A percentile compares a stretch with the other conserved stretches of the same genome.
These are phyloP conservation scores for Citrus cavaleriei DNA, from an alignment of 345 rosid genomes.

Conservation along the genomic window DNA sequence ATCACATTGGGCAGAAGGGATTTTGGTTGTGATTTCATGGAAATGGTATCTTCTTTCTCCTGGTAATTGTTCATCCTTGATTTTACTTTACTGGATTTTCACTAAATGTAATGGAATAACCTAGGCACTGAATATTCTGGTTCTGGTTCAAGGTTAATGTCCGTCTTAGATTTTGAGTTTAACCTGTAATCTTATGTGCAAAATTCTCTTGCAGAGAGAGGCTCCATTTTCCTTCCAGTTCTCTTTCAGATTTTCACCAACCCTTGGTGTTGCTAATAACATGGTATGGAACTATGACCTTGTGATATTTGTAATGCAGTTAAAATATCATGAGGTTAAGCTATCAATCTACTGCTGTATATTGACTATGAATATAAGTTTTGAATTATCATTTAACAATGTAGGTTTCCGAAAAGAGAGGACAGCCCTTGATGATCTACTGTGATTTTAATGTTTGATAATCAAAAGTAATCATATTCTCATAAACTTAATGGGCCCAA, in stretches of 20 bases:
- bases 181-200: constrained; percentile 1
- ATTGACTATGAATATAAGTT: not conserved
- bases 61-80: constrained; percentile 60
- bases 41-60: constrained; percentile 85
- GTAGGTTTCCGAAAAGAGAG: not conserved
- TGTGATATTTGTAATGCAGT: not conserved
- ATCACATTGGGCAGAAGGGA: constrained; percentile 37
- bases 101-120: not conserved
- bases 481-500: not conserved
- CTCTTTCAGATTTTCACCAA: constrained; percentile 64
- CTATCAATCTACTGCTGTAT: not conserved
- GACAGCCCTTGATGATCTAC: not conserved
- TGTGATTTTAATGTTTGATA: not conserved
- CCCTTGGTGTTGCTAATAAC: constrained; percentile 55
- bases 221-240: constrained; percentile 57
- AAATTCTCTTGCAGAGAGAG: constrained; percentile 49
- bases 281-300: constrained; percentile 46
- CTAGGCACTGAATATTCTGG: not conserved
- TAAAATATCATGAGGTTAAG: not conserved
- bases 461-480: not conserved
- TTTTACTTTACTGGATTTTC: constrained; percentile 12
- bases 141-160: not conserved
- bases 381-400: not conserved
- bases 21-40: constrained; percentile 40
- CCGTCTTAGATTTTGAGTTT: not conserved